phyloP scores from a whole-genome alignment of 768 basidiomycete genomes.

The Mycena albidolilacea region DNA sequence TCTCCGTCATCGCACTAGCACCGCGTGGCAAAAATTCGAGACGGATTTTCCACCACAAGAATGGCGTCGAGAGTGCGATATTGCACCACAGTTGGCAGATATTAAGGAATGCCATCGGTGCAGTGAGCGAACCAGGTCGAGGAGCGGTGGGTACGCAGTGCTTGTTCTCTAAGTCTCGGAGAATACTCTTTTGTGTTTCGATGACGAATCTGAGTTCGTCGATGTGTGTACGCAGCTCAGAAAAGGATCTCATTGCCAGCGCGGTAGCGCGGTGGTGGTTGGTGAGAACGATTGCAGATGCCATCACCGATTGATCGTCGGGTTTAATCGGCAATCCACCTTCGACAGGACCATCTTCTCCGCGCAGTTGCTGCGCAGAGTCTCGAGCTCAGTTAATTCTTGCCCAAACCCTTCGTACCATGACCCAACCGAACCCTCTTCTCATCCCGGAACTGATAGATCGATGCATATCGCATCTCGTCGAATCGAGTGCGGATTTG shows the following conservation, averaged over 20 bases:
- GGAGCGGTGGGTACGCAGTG: neutral
- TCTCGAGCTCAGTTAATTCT: too few relatives aligned
- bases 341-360: too few relatives aligned
- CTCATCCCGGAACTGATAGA: too few relatives aligned
- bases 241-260: neutral
- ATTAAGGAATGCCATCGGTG: neutral
- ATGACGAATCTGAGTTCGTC: constrained; percentile 1
- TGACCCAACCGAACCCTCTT: too few relatives aligned
- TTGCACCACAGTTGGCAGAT: constrained; percentile 5
- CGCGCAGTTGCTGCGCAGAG: too few relatives aligned
- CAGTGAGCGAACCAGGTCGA: neutral
- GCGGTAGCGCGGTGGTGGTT: neutral
- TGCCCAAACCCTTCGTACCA: too few relatives aligned
- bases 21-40: neutral
- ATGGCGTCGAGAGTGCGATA: constrained; percentile 2
- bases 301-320: too few relatives aligned
- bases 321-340: too few relatives aligned
- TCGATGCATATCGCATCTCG: neutral
- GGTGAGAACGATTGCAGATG: neutral
- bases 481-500: neutral
- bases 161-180: neutral
- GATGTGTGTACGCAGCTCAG: constrained; percentile 1
- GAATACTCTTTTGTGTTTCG: neutral
- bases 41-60: neutral
- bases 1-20: too few relatives aligned